Conservation (phyloP, 176 grass and related monocot genomes). For the Avena eriantha region DNA sequence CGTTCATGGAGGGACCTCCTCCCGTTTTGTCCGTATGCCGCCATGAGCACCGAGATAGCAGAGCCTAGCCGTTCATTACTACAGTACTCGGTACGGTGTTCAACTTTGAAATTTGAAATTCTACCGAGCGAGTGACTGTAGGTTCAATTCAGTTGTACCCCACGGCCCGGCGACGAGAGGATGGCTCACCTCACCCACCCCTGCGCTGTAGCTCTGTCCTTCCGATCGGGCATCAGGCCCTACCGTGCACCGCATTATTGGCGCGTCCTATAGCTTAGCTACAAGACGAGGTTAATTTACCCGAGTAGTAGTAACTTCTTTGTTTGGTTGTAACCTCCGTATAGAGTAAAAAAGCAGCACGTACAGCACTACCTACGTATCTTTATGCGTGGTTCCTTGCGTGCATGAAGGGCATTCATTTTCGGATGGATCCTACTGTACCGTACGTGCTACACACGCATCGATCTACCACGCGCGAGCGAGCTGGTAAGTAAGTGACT, state of each 20-base stretch:
- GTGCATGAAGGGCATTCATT: background rate
- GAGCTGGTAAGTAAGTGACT: background rate
- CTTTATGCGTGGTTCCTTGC: conserved; percentile 11
- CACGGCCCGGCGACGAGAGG: background rate
- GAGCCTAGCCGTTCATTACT: background rate
- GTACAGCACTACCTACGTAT: background rate
- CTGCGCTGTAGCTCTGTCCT: background rate
- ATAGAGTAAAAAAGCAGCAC: background rate
- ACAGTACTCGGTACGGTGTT: background rate
- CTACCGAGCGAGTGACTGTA: background rate
- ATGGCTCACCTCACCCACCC: conserved; percentile 17
- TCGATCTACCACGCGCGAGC: background rate
- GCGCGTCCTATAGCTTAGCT: background rate
- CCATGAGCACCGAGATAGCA: background rate
- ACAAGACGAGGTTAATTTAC: too few species aligned
- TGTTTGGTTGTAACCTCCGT: background rate
- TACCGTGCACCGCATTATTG: background rate
- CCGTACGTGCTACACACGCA: background rate
- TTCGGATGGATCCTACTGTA: background rate
- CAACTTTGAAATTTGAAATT: background rate
- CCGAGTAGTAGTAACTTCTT: background rate
- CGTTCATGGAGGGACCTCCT: background rate
- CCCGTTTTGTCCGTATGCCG: background rate
- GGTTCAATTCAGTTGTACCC: background rate
- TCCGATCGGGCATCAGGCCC: background rate